Base-by-base conservation (phyloP, 148 eudicot genomes). In the Nepenthes mirabilis region DNA sequence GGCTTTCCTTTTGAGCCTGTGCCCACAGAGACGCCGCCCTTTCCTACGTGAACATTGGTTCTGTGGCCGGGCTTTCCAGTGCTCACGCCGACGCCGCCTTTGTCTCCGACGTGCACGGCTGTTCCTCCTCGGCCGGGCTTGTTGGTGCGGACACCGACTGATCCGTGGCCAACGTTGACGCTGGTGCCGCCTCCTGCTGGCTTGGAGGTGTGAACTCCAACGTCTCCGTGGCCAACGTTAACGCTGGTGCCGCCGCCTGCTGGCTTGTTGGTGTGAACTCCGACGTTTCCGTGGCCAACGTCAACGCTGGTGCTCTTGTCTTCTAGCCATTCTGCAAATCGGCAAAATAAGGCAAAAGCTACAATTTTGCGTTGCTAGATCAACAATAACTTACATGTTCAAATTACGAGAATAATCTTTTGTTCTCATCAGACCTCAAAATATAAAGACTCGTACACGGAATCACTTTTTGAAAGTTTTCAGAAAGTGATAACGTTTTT, bases 11-110 rank as follows among this genome's bases (percentile, higher is more conserved):
- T 75, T 49, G 59, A 63, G 33, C 68, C 66, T 0, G 63, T 49
- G 52, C 64, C 36, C 32, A 82, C 82, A 7, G 52, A 37, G 2
- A 73, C 61, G 6, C 86, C 82, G 2, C 80, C 82, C 23, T 72
- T 70, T 40, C 78, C 82, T 6, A 79, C 83, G 23, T 67, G 66
- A 3, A 78, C 83, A 5, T 57, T 23, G 50, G 79, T 69, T 34
- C 77, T 60, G 32, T 63, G 56, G 36, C 74, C 74, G 45, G 76
- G 76, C 52, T 68, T 23, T 23, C 23, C 23, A 23, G 23, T 23
- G 23, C 23, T 23, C 23, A 23, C 66, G 1, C 70, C 65, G 1
- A 74, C 77, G 14, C 34, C 14, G 10, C 58, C 49, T 23, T 23
- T 23, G 23, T 23, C 23, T 23, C 23, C 23, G 23, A 23, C 23